Conservation (phyloP, 2,329 filamentous ascomycete species). For the Colletotrichum simmondsii region DNA sequence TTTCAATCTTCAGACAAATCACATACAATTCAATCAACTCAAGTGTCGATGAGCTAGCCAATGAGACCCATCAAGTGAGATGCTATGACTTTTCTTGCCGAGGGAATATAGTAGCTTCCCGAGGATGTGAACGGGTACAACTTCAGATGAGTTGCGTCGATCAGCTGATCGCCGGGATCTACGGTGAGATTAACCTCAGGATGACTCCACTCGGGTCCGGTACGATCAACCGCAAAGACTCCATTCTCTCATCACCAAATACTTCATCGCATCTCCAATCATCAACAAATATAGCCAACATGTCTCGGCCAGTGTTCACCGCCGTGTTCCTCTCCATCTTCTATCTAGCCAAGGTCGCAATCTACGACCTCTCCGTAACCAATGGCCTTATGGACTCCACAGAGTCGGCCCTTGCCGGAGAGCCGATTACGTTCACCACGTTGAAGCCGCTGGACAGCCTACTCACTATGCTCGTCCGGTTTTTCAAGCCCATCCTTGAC, state of each 20-base stretch:
- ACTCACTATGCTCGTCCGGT: slow-evolving; percentile 33
- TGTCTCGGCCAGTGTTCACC: slow-evolving; percentile 15
- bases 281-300: not conserved
- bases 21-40: not conserved
- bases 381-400: slow-evolving; percentile 15
- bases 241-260: not conserved
- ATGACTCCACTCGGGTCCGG: not conserved
- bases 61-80: not conserved
- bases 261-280: not conserved
- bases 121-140: not conserved
- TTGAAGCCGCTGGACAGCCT: slow-evolving; percentile 34
- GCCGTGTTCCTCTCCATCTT: slow-evolving; percentile 5
- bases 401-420: not conserved
- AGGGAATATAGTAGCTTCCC: not conserved
- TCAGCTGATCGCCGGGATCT: not conserved
- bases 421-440: slow-evolving; percentile 35
- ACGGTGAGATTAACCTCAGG: not conserved
- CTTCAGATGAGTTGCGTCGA: not conserved
- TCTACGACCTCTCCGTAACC: slow-evolving; percentile 16
- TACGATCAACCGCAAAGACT: not conserved
- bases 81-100: not conserved
- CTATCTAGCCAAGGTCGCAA: slow-evolving; percentile 25
- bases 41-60: not conserved
- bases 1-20: not conserved
- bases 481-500: slow-evolving; percentile 35